Evolutionary conservation across 768 basidiomycete species (phyloP), one percentile per base, ranked within the genome.

Genomic region (Xerocomellus dryophilus): DNA sequence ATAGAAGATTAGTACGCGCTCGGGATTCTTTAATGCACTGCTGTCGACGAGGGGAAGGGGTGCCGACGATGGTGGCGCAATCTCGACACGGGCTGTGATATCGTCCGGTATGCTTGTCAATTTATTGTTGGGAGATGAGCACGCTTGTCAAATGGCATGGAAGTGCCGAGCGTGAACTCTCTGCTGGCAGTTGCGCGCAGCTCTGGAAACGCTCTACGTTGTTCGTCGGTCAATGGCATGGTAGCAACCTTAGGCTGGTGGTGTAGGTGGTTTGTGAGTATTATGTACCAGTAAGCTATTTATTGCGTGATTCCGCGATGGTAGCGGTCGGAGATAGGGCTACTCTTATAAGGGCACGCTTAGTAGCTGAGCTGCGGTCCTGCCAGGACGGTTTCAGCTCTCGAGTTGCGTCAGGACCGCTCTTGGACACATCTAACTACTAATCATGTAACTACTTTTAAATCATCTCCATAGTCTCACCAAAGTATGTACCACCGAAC

Each of bases 1-100:
- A 11, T 49, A 52, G 34, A 60, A 61, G n/a, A 61, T 31, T 2
- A 50, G 60, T 7, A 55, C 50, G 11, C 23, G 41, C 12, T 51
- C 58, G 7, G 50, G 50, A 21, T 36, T 12, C 44, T 47, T 56
- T n/a, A 44, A 11, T 15, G 25, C 32, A 7, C 23, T 41, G 25
- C 1, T 15, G 10, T 51, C 36, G 18, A 56, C 5, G 17, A 56
- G 43, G 32, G 43, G 50, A 29, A 29, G 18, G 25, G 32, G 32
- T 2, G 44, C 38, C 17, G 44, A 35, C 1, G 41, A 39, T 5
- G 54, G 44, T 6, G 43, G 54, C 9, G 50, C 50, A 10, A 52
- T 52, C 31, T 56, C 54, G 7, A 51, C 50, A 4, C 25, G 54
- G 20, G 15, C 54, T 4, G 25, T 35, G 50, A 56, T 42, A 29